A percentile compares a stretch with the other conserved stretches of the same genome.
phyloP scores from a whole-genome alignment of 1,284 basidiomycete species.

The Ustanciosporium gigantosporum region DNA sequence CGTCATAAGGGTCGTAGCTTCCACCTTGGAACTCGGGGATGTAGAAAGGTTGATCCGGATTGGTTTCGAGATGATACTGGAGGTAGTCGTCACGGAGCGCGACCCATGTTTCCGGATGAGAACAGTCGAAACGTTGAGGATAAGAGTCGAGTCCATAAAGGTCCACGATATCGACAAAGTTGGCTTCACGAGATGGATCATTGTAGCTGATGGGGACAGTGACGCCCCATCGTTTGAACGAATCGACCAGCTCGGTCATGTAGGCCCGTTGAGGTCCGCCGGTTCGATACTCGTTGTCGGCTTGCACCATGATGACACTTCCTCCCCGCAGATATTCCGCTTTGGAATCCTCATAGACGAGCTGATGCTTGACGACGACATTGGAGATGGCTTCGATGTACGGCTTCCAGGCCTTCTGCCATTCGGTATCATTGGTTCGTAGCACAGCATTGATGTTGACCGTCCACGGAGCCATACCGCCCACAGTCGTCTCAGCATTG shows the following conservation, averaged over 20 bases:
- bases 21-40: slow-evolving; percentile 67
- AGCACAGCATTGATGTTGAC: slow-evolving; percentile 70
- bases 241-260: slow-evolving; percentile 22
- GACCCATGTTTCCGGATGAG: slow-evolving; percentile 69
- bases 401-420: slow-evolving; percentile 70
- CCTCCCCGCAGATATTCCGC: slow-evolving; percentile 17
- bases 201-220: slow-evolving; percentile 48
- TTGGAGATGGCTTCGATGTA: slow-evolving; percentile 72
- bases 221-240: slow-evolving; percentile 29
- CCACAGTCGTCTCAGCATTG: slow-evolving; percentile 71
- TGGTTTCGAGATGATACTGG: slow-evolving; percentile 49
- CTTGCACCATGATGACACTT: slow-evolving; percentile 43
- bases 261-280: slow-evolving; percentile 47
- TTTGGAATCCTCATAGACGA: slow-evolving; percentile 62
- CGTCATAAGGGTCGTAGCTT: slow-evolving; percentile 44
- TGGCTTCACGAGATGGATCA: slow-evolving; percentile 31
- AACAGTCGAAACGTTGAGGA: slow-evolving; percentile 73
- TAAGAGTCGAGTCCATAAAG: slow-evolving; percentile 70
- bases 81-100: slow-evolving; percentile 41
- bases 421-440: slow-evolving; percentile 72
- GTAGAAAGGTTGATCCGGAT: slow-evolving; percentile 70
- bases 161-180: slow-evolving; percentile 63
- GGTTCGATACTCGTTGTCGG: slow-evolving; percentile 59
- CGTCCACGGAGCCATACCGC: slow-evolving; percentile 77
- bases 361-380: slow-evolving; percentile 70